Base-by-base conservation (phyloP, 148 eudicot genomes). In the Chenopodium quinoa region DNA sequence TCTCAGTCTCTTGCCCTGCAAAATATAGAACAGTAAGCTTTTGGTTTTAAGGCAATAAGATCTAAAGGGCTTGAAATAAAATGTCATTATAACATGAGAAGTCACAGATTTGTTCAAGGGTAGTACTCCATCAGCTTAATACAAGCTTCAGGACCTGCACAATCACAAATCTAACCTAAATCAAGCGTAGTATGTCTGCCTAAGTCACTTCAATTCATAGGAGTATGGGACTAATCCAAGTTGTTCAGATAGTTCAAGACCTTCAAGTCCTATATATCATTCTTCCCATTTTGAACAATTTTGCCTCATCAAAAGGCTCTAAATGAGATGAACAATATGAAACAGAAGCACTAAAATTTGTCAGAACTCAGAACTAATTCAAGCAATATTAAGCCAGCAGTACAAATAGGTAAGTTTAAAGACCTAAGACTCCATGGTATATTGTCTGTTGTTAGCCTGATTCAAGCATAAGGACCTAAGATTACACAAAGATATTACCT, bases 1-100 rank as follows among this genome's bases (percentile, higher is more conserved):
- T 86, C 95, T 90, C 87, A 97, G 75, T 66, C 85, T 88, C 60
- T 91, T 86, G 44, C 98, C 99, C 98, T 96, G 81, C 1, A 80
- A 25, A 32, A 17, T 7, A 20, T 9, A 44, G 56, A 12, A 25
- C 11, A 9, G 7, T 62, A 23, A 22, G 48, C 40, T 50, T 50
- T 20, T 62, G 9, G 9, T 20, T 62, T 20, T 2, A 62, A n/a
- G 10, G 23, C 66, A 62, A 62, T 62, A 62, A 62, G 27, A 62
- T 7, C 27, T 22, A 20, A 62, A 20, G 66, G 23, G n/a, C 25
- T 7, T 22, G 27, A 58, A 20, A 6, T n/a, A 3, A 62, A 3
- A 22, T 62, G 25, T n/a, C 27, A n/a, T 16, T 56, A 62, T 62
- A 22, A 62, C 17, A 12, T 17, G 17, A 62, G 65, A 62, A 56